A percentile compares a stretch with the other conserved stretches of the same genome.
Conservation (phyloP, 305 asterid genomes). For the Rubia tinctorum region DNA sequence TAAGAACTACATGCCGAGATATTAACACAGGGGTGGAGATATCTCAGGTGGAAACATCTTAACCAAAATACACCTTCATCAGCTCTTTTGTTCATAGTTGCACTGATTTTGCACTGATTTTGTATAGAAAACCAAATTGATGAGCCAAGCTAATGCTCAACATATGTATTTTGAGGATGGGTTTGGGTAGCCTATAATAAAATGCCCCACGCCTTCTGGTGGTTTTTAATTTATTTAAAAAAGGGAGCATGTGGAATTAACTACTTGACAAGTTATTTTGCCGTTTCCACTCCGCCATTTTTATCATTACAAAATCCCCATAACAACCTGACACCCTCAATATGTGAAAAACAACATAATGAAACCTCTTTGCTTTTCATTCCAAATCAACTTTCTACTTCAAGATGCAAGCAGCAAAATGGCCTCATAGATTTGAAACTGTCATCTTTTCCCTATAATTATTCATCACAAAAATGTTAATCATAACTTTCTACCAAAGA, state of each 20-base stretch:
- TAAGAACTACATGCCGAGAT: no score
- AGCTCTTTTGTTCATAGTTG: no score
- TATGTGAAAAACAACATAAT: conserved; percentile 6
- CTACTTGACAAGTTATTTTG: not conserved
- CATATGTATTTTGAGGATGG: no score
- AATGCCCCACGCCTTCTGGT: no score
- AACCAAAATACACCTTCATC: no score
- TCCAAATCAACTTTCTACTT: not conserved
- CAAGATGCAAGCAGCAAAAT: not conserved
- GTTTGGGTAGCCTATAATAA: no score
- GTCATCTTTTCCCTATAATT: conserved; percentile 3
- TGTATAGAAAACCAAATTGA: no score
- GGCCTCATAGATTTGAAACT: conserved; percentile 10
- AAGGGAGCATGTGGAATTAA: conserved; percentile 7
- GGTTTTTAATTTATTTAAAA: no score
- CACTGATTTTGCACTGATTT: no score
- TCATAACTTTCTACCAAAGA: not conserved
- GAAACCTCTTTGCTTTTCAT: not conserved
- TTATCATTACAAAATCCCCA: conserved; percentile 10
- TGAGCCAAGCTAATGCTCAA: no score
- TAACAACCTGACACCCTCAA: conserved; percentile 21
- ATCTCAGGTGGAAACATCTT: no score
- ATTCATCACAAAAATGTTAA: not conserved
- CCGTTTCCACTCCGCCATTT: conserved; percentile 15
- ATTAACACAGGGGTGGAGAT: no score